Percentiles rank a stretch among this genome's conserved stretches.
Conservation (phyloP, 176 grass and related monocot species). For the Poa annua region DNA sequence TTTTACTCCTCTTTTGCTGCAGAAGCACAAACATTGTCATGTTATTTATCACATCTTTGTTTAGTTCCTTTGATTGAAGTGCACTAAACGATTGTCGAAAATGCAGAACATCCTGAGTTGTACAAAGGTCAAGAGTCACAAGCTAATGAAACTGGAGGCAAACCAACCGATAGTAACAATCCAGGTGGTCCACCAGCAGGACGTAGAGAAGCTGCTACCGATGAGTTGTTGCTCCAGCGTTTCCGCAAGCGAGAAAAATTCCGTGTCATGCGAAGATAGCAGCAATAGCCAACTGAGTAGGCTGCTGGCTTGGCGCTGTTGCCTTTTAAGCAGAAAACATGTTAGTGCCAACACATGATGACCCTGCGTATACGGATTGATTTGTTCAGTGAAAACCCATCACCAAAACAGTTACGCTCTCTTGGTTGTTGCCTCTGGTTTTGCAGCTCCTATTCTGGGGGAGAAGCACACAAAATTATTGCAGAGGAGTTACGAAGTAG, state of each 20-base stretch:
- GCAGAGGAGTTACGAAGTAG: background rate
- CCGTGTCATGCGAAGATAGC: conserved; percentile 66
- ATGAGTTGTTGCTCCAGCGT: conserved; percentile 74
- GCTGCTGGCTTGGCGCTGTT: background rate
- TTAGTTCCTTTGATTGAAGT: conserved; percentile 12
- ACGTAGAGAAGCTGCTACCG: conserved; percentile 74
- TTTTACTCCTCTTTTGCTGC: background rate
- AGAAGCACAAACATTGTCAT: background rate
- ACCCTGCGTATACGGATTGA: background rate
- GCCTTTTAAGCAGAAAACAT: conserved; percentile 28
- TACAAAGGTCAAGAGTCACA: conserved; percentile 57
- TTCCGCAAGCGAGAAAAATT: conserved; percentile 84
- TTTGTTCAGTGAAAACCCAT: background rate
- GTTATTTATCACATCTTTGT: conserved; percentile 1
- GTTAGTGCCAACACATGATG: conserved; percentile 7
- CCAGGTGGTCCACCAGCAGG: conserved; percentile 45
- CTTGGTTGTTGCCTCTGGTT: conserved; percentile 9
- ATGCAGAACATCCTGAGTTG: conserved; percentile 69
- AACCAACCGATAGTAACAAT: conserved; percentile 52
- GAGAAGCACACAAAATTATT: conserved; percentile 1
- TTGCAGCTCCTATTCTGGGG: conserved; percentile 1
- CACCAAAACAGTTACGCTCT: background rate
- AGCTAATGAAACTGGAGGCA: conserved; percentile 42
- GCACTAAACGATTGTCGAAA: conserved; percentile 24
- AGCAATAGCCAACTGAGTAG: conserved; percentile 16